Percentiles rank a stretch among this genome's conserved stretches.
These are phyloP conservation scores for Mortierella sp. DNA, from an alignment of 371 early-diverging fungal species.

Conservation along the genomic window DNA sequence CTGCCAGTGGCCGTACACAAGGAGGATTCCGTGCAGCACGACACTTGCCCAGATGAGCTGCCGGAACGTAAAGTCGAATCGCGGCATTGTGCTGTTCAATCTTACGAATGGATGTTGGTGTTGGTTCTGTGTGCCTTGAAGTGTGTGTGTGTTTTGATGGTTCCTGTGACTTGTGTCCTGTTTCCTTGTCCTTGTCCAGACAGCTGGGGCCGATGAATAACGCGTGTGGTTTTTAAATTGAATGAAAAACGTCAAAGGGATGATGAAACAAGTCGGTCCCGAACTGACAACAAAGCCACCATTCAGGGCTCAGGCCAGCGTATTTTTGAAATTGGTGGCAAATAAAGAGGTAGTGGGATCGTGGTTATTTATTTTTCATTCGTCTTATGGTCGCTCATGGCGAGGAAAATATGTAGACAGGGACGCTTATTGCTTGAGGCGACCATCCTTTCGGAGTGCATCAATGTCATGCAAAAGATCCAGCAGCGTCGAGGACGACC, in stretches of 20 bases:
- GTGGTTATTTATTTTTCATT: too few relatives aligned
- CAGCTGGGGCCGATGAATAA: background rate
- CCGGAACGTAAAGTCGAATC: slow-evolving; percentile 40
- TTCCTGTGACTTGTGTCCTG: background rate
- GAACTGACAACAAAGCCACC: background rate
- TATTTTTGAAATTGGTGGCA: too few relatives aligned
- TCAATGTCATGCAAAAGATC: slow-evolving; percentile 69
- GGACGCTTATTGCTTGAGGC: background rate
- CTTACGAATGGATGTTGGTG: background rate
- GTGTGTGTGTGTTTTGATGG: background rate
- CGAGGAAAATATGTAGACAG: background rate
- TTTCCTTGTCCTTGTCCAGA: background rate
- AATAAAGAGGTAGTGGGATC: too few relatives aligned
- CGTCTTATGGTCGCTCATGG: too few relatives aligned
- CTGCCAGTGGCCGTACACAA: slow-evolving; percentile 88
- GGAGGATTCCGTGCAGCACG: slow-evolving; percentile 73
- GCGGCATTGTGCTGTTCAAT: slow-evolving; percentile 13
- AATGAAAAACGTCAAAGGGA: background rate
- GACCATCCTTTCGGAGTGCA: slow-evolving; percentile 19
- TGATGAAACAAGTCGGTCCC: too few relatives aligned
- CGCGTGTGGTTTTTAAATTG: background rate
- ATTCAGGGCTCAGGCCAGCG: background rate
- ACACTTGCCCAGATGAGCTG: slow-evolving; percentile 52
- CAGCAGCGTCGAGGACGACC: slow-evolving; percentile 88
- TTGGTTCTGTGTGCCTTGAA: background rate